Evolutionary conservation across 1,139 yeast species (phyloP).

Genomic region (Hansenula sp.): DNA sequence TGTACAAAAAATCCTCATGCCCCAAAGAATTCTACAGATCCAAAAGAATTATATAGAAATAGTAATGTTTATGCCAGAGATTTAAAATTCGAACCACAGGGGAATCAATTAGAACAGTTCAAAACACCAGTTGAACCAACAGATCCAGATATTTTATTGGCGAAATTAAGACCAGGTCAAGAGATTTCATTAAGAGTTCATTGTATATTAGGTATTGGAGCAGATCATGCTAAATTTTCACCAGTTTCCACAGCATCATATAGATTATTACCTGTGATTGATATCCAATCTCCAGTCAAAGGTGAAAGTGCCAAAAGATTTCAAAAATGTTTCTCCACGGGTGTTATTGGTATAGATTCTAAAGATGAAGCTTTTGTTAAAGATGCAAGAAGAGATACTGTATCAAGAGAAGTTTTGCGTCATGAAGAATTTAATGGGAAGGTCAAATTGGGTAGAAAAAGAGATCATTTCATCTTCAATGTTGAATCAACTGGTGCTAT

Average conservation of each 20-base stretch:
- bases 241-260: conserved; percentile 98
- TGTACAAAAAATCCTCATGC: conserved; percentile 88
- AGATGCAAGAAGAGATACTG: conserved; percentile 93
- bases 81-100: conserved; percentile 87
- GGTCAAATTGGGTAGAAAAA: conserved; percentile 84
- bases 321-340: conserved; percentile 88
- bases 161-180: conserved; percentile 95
- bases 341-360: conserved; percentile 76
- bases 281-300: conserved; percentile 66
- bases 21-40: conserved; percentile 74
- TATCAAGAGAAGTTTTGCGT: conserved; percentile 91
- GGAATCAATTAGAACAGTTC: conserved; percentile 71
- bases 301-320: conserved; percentile 79
- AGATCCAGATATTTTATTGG: conserved; percentile 85
- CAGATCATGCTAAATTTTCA: conserved; percentile 95
- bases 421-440: conserved; percentile 87
- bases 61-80: conserved; percentile 86
- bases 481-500: conserved; percentile 96
- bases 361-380: conserved; percentile 74
- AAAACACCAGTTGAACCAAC: conserved; percentile 70
- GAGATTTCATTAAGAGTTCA: conserved; percentile 89
- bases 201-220: conserved; percentile 87
- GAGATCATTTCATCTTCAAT: conserved; percentile 91
- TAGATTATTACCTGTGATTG: conserved; percentile 88
- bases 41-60: conserved; percentile 77